Evolutionary conservation across 192 early-diverging fungal genomes (phyloP), one percentile per base, ranked within the genome.

Genomic region (Glomus cerebriforme): DNA sequence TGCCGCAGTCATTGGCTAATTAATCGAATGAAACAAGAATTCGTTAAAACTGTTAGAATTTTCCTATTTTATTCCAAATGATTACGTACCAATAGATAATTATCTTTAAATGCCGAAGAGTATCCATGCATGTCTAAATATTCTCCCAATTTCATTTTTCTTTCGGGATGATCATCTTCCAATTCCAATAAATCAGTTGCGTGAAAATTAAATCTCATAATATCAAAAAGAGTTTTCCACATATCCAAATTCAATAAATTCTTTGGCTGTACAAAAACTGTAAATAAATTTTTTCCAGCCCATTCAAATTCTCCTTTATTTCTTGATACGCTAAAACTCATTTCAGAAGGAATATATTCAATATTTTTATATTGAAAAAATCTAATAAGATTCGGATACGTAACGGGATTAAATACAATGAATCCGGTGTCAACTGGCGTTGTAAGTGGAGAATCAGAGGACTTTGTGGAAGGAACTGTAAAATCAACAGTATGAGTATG

Each of bases 381-480:
- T 9, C 65, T 71, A 32, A 92, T 66, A 45, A 92, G 83, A 73
- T 92, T 92, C 12, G 90, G 90, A 82, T 92, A 91, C 2, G 87
- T 91, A 49, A 91, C 76, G 4, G 81, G 82, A 75, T 92, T 92
- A 83, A 84, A 91, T 10, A 92, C 90, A 65, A 92, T 91, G 77
- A 92, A 92, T 19, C 91, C 91, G 15, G 88, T 91, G 74, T 92
- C 91, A 34, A 92, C 91, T 68, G 88, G 90, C 32, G 86, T 82
- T 26, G 80, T 32, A 81, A 29, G 63, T 39, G 39, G 43, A 24
- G 22, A 78, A 54, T 31, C 37, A 60, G 66, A 73, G 32, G 27
- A 43, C 22, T 77, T 65, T 17, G 37, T 73, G 10, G 83, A 75
- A 9, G 87, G 80, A 17, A 82, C 54, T 7, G 65, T 79, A 37